Conservation (phyloP, 2,329 filamentous ascomycete species). For the Pyrenochaeta sp. region DNA sequence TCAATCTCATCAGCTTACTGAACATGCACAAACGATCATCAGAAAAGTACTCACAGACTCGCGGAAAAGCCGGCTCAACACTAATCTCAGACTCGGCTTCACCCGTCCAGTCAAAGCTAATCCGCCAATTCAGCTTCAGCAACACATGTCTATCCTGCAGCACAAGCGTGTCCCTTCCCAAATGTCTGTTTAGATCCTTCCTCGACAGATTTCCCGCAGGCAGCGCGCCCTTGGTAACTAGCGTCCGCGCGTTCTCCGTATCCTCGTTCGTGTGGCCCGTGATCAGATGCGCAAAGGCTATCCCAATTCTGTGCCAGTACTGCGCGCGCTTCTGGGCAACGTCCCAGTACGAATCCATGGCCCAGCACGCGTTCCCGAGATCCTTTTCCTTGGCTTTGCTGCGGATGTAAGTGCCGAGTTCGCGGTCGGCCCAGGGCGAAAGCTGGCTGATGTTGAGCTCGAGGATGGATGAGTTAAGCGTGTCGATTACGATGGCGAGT, state of each 20-base stretch:
- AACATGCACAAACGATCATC: not conserved
- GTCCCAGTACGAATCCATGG: slow-evolving; percentile 72
- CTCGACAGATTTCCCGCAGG: slow-evolving; percentile 35
- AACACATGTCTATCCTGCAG: slow-evolving; percentile 50
- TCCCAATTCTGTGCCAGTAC: slow-evolving; percentile 67
- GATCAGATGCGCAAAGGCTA: slow-evolving; percentile 51
- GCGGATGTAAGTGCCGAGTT: slow-evolving; percentile 64
- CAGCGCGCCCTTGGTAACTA: slow-evolving; percentile 11
- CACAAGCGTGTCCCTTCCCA: slow-evolving; percentile 39
- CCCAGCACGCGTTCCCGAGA: slow-evolving; percentile 68
- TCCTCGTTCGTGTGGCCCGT: slow-evolving; percentile 18
- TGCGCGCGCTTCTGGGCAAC: slow-evolving; percentile 66
- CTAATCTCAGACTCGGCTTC: slow-evolving; percentile 68
- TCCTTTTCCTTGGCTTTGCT: slow-evolving; percentile 56
- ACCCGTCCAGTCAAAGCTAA: slow-evolving; percentile 75
- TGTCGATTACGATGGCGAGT: slow-evolving; percentile 64
- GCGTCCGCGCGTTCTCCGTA: slow-evolving; percentile 25
- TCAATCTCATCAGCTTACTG: not conserved
- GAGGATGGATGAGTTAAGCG: slow-evolving; percentile 54
- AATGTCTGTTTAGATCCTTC: slow-evolving; percentile 59
- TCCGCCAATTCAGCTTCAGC: slow-evolving; percentile 67
- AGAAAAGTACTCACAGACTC: slow-evolving; percentile 63
- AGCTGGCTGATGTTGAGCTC: slow-evolving; percentile 63
- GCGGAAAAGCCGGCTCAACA: slow-evolving; percentile 64
- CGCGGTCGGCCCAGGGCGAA: slow-evolving; percentile 64